Percentiles rank a stretch among this genome's conserved stretches.
Evolutionary conservation across 1,284 basidiomycete genomes (phyloP).

Genomic region (Sporisorium sorghi): DNA sequence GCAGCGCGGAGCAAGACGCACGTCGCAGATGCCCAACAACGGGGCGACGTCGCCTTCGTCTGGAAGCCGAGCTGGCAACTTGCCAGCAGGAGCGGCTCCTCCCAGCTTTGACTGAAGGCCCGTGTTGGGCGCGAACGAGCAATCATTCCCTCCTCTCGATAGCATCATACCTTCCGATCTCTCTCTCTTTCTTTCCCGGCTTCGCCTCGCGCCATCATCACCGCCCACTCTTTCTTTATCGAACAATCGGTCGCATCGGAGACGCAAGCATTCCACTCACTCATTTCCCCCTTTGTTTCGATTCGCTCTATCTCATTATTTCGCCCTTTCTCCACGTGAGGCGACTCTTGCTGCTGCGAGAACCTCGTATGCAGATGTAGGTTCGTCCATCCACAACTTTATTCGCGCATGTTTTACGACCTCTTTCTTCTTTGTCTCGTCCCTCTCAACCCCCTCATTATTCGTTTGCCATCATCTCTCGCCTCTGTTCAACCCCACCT

Average conservation of each 20-base stretch:
- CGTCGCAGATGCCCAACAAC: slow-evolving; percentile 44
- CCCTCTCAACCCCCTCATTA: background rate
- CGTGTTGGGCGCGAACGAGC: background rate
- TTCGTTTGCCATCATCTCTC: slow-evolving; percentile 3
- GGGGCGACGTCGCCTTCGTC: slow-evolving; percentile 27
- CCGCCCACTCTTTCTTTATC: slow-evolving; percentile 2
- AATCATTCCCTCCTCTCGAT: background rate
- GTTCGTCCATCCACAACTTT: background rate
- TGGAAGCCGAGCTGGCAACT: slow-evolving; percentile 12
- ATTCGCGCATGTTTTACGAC: background rate
- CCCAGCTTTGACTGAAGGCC: slow-evolving; percentile 30
- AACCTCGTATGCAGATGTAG: too few species aligned
- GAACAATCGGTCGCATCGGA: slow-evolving; percentile 26
- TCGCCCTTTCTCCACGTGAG: background rate
- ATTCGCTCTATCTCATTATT: background rate
- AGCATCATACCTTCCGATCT: background rate
- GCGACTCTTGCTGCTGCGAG: background rate
- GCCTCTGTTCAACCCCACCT: background rate
- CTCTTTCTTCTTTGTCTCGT: background rate
- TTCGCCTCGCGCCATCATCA: background rate
- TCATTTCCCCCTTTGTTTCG: background rate
- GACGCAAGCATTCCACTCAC: slow-evolving; percentile 10
- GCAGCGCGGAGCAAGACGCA: slow-evolving; percentile 61
- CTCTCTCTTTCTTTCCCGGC: background rate
- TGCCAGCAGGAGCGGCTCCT: slow-evolving; percentile 44